These are phyloP conservation scores for Geotrichum europaeum DNA, from an alignment of 1,139 yeast genomes.

Conservation along the genomic window DNA sequence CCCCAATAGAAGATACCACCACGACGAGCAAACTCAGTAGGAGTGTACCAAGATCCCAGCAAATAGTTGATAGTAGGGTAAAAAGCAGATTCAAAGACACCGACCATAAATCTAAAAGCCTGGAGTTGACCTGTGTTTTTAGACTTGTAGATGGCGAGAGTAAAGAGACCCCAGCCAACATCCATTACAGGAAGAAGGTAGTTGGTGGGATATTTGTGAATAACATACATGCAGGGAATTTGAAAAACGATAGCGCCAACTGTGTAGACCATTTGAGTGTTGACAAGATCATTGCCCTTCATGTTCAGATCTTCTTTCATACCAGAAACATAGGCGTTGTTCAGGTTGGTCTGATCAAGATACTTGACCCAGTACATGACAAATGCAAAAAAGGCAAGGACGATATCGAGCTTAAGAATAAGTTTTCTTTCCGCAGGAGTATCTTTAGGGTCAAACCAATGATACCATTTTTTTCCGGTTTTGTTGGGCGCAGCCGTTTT, in stretches of 20 bases:
- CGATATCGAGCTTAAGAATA: constrained; percentile 54
- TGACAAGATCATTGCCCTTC: constrained; percentile 60
- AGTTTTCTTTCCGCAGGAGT: constrained; percentile 49
- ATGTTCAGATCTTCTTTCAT: constrained; percentile 54
- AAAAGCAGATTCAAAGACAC: constrained; percentile 56
- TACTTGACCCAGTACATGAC: constrained; percentile 68
- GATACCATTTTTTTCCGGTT: constrained; percentile 40
- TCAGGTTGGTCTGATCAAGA: constrained; percentile 50
- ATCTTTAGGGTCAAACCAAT: constrained; percentile 57
- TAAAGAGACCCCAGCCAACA: constrained; percentile 60
- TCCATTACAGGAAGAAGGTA: constrained; percentile 55
- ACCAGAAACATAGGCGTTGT: constrained; percentile 66
- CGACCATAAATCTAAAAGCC: constrained; percentile 55
- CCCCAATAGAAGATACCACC: constrained; percentile 58
- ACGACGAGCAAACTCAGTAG: constrained; percentile 54
- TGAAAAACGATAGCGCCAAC: constrained; percentile 58
- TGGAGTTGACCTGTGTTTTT: constrained; percentile 45
- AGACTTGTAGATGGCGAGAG: constrained; percentile 49
- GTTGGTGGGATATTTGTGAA: constrained; percentile 45
- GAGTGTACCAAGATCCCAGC: constrained; percentile 57
- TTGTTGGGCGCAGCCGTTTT: constrained; percentile 26
- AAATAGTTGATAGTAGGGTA: constrained; percentile 56
- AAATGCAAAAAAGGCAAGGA: constrained; percentile 54
- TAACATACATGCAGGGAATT: constrained; percentile 38
- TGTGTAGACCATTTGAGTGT: constrained; percentile 53